Conservation (phyloP, 345 rosid genomes). For the Gossypium ekmanianum region DNA sequence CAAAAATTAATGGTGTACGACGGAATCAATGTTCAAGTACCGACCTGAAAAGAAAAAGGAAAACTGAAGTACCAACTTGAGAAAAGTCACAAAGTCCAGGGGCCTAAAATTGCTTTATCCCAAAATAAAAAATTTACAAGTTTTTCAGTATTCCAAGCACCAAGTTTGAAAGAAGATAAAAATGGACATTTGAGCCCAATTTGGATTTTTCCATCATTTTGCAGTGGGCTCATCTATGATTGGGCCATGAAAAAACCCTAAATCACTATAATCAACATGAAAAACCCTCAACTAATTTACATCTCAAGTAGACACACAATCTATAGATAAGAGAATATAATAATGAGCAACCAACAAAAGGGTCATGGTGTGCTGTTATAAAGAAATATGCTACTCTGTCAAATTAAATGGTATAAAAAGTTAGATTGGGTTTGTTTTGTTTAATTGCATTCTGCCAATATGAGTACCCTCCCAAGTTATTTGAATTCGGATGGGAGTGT, state of each 20-base stretch:
- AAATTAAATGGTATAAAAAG: neutral
- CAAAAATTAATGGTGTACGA: too few species aligned
- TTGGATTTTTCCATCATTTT: neutral
- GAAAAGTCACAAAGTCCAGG: too few species aligned
- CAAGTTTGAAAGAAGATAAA: neutral
- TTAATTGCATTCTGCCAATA: conserved; percentile 6
- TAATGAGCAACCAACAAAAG: neutral
- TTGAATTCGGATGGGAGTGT: neutral
- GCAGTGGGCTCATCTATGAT: neutral
- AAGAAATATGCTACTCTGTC: conserved; percentile 3
- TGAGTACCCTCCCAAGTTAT: neutral
- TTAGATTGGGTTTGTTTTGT: neutral
- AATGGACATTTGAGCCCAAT: neutral
- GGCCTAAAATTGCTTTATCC: too few species aligned
- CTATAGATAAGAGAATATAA: neutral
- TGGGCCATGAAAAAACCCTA: neutral
- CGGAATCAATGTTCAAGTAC: too few species aligned
- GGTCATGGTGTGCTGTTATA: neutral
- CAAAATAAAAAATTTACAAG: too few species aligned
- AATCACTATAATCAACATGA: neutral
- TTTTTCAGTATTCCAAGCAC: neutral
- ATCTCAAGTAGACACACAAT: neutral
- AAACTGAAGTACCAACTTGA: too few species aligned
- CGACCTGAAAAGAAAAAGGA: too few species aligned
- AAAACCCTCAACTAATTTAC: neutral